Percentiles rank a stretch among this genome's conserved stretches.
Evolutionary conservation across 2,329 filamentous ascomycete genomes (phyloP).

Genomic region (Diaporthe sp.): DNA sequence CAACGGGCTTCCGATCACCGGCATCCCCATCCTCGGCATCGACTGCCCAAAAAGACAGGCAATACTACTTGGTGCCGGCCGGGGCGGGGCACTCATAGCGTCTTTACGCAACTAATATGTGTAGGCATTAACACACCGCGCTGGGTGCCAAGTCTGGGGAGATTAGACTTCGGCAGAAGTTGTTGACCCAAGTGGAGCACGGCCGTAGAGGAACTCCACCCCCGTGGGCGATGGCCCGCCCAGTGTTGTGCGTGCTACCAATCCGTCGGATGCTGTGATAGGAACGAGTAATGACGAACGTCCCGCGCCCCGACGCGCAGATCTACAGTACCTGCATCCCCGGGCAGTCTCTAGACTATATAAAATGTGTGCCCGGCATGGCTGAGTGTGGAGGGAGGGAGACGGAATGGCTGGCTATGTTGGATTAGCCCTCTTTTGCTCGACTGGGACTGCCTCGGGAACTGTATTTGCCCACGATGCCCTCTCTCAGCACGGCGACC

Average conservation of each 20-base stretch:
- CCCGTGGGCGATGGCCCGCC: constrained; percentile 7
- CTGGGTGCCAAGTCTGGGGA: constrained; percentile 25
- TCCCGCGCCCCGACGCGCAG: constrained; percentile 3
- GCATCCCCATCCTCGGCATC: constrained; percentile 11
- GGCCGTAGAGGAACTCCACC: constrained; percentile 2
- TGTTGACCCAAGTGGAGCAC: constrained; percentile 9
- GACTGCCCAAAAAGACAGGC: neutral
- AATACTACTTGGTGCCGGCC: neutral
- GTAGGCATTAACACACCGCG: constrained; percentile 2
- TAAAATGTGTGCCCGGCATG: neutral
- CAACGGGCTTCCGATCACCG: constrained; percentile 22
- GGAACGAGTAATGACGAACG: constrained; percentile 28
- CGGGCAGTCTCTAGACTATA: neutral
- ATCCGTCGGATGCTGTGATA: constrained; percentile 33
- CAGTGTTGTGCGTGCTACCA: constrained; percentile 20
- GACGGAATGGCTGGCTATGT: neutral
- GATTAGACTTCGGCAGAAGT: constrained; percentile 24
- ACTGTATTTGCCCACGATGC: neutral
- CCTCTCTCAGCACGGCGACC: neutral
- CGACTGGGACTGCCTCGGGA: constrained; percentile 17
- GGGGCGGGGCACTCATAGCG: neutral
- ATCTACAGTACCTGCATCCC: neutral
- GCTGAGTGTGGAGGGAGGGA: neutral
- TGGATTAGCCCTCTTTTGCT: constrained; percentile 2
- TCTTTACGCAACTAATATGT: constrained; percentile 21